Percentiles rank a stretch among this genome's conserved stretches.
phyloP scores from a whole-genome alignment of 176 grass and related monocot genomes.

The bread wheat (Triticum aestivum) region IWGSC_CS_RefSeq_v2.1 NC_057800.1:564439161-564439660 shows the following conservation, averaged over 20 bases:
- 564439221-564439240: constrained; percentile 29
- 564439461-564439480: constrained; percentile 85
- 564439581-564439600: constrained; percentile 18
- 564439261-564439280: constrained; percentile 28
- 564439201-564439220: constrained; percentile 16
- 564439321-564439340: constrained; percentile 6
- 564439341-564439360: constrained; percentile 25
- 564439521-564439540: constrained; percentile 82
- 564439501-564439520: constrained; percentile 41
- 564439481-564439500: constrained; percentile 39
- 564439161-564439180: constrained; percentile 13
- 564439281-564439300: constrained; percentile 16
- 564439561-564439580: constrained; percentile 58
- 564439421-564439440: not conserved
- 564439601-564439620: constrained; percentile 50
- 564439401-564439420: constrained; percentile 13
- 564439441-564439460: constrained; percentile 34
- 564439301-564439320: constrained; percentile 18
- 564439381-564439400: constrained; percentile 13
- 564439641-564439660: constrained; percentile 45
- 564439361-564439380: not conserved
- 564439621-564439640: constrained; percentile 51
- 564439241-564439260: constrained; percentile 3
- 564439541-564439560: constrained; percentile 62
- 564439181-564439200: constrained; percentile 24